Evolutionary conservation across 768 basidiomycete genomes (phyloP), one percentile per base, ranked within the genome.

Genomic region (Agaricus sinodeliciosus): DNA sequence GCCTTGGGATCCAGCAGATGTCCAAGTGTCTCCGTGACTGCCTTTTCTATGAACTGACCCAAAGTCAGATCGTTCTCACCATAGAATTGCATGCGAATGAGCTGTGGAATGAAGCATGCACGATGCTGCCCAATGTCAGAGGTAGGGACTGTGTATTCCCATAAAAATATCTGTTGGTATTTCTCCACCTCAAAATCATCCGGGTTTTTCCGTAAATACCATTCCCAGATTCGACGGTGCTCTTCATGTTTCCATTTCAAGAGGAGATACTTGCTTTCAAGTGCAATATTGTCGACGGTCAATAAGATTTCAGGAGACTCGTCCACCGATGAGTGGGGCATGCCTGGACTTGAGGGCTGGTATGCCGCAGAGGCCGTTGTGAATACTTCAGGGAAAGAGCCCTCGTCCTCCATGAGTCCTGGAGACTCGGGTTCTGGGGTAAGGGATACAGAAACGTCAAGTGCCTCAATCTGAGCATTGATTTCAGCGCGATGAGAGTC

Each of bases 21-120:
- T 15, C 75, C 75, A 22, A 90, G 67, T 0, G 82, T 82, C 45
- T 88, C 84, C 46, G 72, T 73, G 40, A 90, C 83, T 0, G 84
- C 78, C 43, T 81, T 82, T 61, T 96, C 93, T 57, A 99, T 86
- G 71, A 86, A 97, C 64, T 94, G 90, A 0, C 94, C 93, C 12
- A 99, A 79, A 0, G 96, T 94, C 64, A 80, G 82, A 63, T 96
- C 94, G 54, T 93, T 93, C 58, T 91, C 85, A 43, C 92, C 88
- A 62, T 99, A 99, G 66, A 94, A 98, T 13, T 81, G 84, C 69
- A 90, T 80, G 56, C 87, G 85, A 18, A 77, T 75, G 45, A 94
- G 64, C 36, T 72, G 65, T 0, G 94, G 92, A 3, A 85, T 81
- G 57, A 88, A 88, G 62, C 91, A 93, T 3, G 87, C 76, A 6